phyloP scores from a whole-genome alignment of 2,329 filamentous ascomycete species.

The Aspergillus clavatus region DNA sequence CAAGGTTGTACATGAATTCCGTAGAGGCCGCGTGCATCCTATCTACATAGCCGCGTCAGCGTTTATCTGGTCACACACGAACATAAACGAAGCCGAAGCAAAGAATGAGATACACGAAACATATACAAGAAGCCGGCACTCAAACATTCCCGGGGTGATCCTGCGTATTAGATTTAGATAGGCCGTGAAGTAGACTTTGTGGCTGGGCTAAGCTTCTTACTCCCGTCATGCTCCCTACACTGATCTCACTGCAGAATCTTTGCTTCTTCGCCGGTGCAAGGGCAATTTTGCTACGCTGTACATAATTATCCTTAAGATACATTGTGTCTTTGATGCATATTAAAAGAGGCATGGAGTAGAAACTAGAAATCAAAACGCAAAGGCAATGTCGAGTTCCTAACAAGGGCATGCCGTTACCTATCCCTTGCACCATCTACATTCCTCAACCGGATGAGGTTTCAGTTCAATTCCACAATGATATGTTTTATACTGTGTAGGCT shows the following conservation, averaged over 20 bases:
- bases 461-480: too few species aligned
- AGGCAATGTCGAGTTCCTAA: not conserved
- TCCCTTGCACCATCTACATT: not conserved
- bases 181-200: not conserved
- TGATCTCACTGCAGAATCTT: not conserved
- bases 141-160: not conserved
- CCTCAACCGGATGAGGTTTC: not conserved
- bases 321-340: too few species aligned
- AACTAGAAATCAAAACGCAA: too few species aligned
- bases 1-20: too few species aligned
- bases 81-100: not conserved
- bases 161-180: too few species aligned
- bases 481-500: too few species aligned
- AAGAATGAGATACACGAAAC: not conserved
- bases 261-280: too few species aligned
- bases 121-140: too few species aligned
- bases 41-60: not conserved
- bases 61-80: not conserved
- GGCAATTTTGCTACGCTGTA: too few species aligned
- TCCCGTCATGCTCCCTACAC: not conserved
- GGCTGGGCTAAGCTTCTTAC: not conserved
- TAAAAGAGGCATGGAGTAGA: too few species aligned
- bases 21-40: too few species aligned
- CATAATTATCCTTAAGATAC: not conserved
- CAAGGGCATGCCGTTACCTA: not conserved